phyloP scores from a whole-genome alignment of 2,329 filamentous ascomycete genomes.

The Fusarium sororula region DNA sequence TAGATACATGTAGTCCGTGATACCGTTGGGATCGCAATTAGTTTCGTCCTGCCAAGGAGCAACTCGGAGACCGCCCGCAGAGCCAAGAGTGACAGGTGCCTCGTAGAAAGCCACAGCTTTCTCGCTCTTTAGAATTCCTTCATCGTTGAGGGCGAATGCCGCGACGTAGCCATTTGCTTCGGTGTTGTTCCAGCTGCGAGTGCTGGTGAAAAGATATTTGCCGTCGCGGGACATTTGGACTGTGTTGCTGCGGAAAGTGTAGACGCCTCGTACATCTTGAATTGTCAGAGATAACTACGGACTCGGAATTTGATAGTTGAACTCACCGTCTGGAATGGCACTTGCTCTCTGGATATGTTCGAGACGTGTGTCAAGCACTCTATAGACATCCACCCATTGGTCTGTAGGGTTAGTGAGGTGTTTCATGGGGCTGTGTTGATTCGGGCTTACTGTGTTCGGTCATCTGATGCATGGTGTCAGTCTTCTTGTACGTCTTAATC shows the following conservation, averaged over 20 bases:
- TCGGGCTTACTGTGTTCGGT: neutral
- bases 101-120: neutral
- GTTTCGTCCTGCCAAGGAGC: neutral
- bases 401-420: neutral
- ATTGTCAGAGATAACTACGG: neutral
- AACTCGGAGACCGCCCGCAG: neutral
- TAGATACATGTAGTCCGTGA: slow-evolving; percentile 4
- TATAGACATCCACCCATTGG: slow-evolving; percentile 1
- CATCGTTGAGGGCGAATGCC: neutral
- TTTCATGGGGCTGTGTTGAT: no score
- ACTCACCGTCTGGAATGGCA: neutral
- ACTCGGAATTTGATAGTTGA: no score
- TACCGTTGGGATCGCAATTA: neutral
- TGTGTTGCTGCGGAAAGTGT: slow-evolving; percentile 3
- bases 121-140: neutral
- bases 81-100: neutral
- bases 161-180: slow-evolving; percentile 3
- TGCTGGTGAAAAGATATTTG: neutral
- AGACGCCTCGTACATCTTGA: neutral
- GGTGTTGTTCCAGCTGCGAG: slow-evolving; percentile 3
- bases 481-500: no score
- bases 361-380: neutral
- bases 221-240: slow-evolving; percentile 3
- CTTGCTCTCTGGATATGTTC: neutral
- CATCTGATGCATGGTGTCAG: neutral